Conservation (phyloP, 805 yeast genomes). For the Ogataea ganodermae region DNA sequence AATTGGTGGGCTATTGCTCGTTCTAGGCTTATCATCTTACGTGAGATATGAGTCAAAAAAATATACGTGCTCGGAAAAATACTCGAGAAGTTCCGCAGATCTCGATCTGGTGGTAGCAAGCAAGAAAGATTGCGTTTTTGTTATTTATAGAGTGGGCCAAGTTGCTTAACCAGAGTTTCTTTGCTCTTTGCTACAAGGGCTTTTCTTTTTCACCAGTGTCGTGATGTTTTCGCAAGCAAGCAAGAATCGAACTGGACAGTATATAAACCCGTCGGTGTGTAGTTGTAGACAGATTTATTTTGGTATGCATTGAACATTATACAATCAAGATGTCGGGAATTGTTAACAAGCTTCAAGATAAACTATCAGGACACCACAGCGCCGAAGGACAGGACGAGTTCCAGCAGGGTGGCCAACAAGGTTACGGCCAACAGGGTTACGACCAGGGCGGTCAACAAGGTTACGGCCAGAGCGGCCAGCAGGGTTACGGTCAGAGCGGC, state of each 20-base stretch:
- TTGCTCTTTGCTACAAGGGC: neutral
- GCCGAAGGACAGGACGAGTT: constrained; percentile 1
- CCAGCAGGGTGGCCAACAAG: neutral
- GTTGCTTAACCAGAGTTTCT: no score
- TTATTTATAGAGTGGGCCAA: no score
- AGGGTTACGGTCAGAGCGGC: neutral
- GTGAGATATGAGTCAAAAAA: neutral
- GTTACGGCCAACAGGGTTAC: neutral
- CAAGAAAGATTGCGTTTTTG: no score
- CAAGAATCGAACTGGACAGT: neutral
- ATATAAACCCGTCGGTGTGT: neutral
- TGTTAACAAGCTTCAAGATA: constrained; percentile 13
- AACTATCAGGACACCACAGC: constrained; percentile 9
- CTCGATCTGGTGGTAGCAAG: neutral
- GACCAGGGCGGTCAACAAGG: neutral
- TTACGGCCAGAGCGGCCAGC: neutral
- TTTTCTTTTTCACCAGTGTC: neutral
- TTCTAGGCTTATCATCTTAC: neutral
- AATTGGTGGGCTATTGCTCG: neutral
- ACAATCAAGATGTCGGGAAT: constrained; percentile 10
- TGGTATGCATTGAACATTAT: no score
- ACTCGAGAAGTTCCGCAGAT: no score
- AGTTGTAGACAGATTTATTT: no score
- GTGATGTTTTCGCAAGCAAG: neutral
- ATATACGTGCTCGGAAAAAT: neutral